Conservation (phyloP, 306 rosid species). For the Castanea crenata region DNA sequence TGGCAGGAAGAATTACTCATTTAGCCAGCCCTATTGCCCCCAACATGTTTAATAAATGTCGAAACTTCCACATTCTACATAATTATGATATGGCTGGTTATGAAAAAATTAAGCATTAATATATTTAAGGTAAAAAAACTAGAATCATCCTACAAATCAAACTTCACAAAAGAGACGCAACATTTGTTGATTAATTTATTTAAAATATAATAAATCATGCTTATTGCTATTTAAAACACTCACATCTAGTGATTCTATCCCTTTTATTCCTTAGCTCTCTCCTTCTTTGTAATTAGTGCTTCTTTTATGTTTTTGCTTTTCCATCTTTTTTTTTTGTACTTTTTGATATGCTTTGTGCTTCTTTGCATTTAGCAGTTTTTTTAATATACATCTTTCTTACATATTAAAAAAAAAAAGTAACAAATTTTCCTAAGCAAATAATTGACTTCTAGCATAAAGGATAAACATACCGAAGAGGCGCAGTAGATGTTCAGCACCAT, state of each 20-base stretch:
- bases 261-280: no score
- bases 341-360: no score
- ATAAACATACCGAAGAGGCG: slow-evolving; percentile 76
- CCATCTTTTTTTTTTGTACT: no score
- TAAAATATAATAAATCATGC: background rate
- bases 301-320: no score
- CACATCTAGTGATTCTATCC: no score
- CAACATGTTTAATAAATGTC: background rate
- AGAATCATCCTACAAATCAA: no score
- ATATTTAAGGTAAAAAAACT: background rate
- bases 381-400: no score
- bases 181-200: no score
- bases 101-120: background rate
- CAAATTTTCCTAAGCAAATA: background rate
- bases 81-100: background rate
- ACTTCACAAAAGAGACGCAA: no score
- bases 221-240: background rate
- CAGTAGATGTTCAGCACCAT: slow-evolving; percentile 91
- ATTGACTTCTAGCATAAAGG: background rate
- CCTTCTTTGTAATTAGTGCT: no score
- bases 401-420: background rate
- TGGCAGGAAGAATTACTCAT: background rate
- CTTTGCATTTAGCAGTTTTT: no score
- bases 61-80: background rate
- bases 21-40: background rate